phyloP scores from a whole-genome alignment of 2,329 filamentous ascomycete genomes.

The Sporothrix humicola region DNA sequence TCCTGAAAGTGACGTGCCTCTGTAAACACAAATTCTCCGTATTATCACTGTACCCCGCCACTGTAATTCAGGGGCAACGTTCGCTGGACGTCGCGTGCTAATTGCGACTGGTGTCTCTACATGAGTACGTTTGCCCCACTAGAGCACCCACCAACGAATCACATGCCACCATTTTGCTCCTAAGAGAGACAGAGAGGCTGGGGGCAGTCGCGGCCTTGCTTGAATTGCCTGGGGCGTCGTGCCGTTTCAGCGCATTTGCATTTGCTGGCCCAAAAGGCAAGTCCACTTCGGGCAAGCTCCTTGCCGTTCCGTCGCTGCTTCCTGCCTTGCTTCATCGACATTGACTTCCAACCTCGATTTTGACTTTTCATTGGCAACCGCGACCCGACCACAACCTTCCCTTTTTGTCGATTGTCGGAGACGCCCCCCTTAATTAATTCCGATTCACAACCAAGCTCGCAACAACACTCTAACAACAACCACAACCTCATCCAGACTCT shows the following conservation, averaged over 20 bases:
- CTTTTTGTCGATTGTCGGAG: background rate
- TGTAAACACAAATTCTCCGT: background rate
- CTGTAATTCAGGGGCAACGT: constrained; percentile 8
- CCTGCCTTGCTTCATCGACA: constrained; percentile 4
- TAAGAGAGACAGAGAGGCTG: background rate
- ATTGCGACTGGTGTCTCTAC: background rate
- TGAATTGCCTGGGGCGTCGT: background rate
- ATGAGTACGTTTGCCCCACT: background rate
- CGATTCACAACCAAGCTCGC: background rate
- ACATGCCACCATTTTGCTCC: background rate
- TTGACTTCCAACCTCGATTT: no score
- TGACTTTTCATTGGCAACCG: background rate
- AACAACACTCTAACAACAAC: background rate
- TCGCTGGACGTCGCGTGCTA: background rate
- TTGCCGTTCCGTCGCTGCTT: constrained; percentile 18
- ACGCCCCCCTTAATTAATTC: background rate
- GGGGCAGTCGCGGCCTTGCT: constrained; percentile 1
- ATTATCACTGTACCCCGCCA: background rate
- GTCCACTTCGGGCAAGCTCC: constrained; percentile 23
- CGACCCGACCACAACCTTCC: constrained; percentile 3
- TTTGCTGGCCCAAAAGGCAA: background rate
- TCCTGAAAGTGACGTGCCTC: no score
- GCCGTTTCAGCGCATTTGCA: constrained; percentile 1
- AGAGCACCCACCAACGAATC: background rate
- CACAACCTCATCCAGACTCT: background rate